Conservation (phyloP, 192 early-diverging fungal genomes). For the Coemansia brasiliensis region DNA sequence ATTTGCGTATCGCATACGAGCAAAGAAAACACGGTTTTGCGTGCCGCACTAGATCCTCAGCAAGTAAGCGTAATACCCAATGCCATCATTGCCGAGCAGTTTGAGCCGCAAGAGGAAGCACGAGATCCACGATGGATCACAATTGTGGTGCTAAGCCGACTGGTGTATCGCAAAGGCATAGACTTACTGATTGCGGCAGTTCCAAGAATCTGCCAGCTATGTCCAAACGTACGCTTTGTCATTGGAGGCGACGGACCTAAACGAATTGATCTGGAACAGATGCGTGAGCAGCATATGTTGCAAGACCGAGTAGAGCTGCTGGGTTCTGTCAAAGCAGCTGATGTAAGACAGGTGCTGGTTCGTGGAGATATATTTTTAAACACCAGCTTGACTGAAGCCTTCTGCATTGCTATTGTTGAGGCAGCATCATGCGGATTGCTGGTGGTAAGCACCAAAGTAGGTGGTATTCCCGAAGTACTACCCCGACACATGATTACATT, state of each 20-base stretch:
- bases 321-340: conserved; percentile 76
- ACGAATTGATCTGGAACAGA: conserved; percentile 93
- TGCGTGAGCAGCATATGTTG: conserved; percentile 89
- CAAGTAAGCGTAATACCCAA: conserved; percentile 96
- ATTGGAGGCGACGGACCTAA: conserved; percentile 98
- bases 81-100: conserved; percentile 92
- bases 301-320: conserved; percentile 91
- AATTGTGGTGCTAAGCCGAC: conserved; percentile 87
- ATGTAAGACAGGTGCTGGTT: conserved; percentile 84
- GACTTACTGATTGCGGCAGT: conserved; percentile 90
- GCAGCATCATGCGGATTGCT: conserved; percentile 91
- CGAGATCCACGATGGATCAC: conserved; percentile 82
- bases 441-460: conserved; percentile 94
- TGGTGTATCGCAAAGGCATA: conserved; percentile 94
- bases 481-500: conserved; percentile 91
- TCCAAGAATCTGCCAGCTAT: conserved; percentile 82
- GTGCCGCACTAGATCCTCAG: conserved; percentile 85
- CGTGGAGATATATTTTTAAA: conserved; percentile 96
- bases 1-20: conserved; percentile 99
- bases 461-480: conserved; percentile 95
- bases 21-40: conserved; percentile 97
- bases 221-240: conserved; percentile 82
- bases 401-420: conserved; percentile 98
- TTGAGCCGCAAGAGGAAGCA: conserved; percentile 75
- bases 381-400: conserved; percentile 96